Evolutionary conservation across 2,329 filamentous ascomycete species (phyloP), one percentile per base, ranked within the genome.

Genomic region (Trichoderma atroviride): DNA sequence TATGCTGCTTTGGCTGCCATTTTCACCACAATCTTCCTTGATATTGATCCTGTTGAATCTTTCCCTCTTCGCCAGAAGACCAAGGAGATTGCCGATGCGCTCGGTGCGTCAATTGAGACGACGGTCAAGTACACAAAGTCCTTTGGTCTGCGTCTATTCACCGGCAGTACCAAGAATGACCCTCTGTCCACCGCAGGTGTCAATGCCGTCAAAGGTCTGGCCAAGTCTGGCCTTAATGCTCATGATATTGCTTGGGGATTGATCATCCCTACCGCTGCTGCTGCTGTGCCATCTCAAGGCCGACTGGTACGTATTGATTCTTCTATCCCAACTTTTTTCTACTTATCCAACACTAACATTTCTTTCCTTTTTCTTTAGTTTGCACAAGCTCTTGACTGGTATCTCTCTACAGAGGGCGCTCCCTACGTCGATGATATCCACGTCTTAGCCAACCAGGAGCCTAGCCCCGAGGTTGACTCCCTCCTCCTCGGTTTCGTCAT

Each of bases 301-400:
- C 87, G 92, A 75, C 83, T 91, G 74, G 86, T 89, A 79, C 79
- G 84, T 81, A 5, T 27, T 37, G 16, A 3, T 11, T 24, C 24
- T 47, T 37, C 19, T 50, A 47, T 55, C 11, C 31, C 16, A 33
- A 2, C 9, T 22, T 57, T 24, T 9, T 35, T 22, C 47, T 3
- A 5, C 24, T 1, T 3, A 22, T 5, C 4, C 14, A 9, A 52
- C 72, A n/a, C 74, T 78, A 56, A 80, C 68, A 27, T 33, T 11
- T 5, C 11, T 10, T 19, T 9, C 35, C 13, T 19, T 50, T 2
- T 50, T 4, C 1, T 27, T 33, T 70, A 89, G 84, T 93, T 94
- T 76, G 88, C 90, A 1, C 90, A 92, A 80, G 84, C 91, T 2
- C 82, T 93, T 22, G 91, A 94, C 76, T 93, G 87, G 80, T 94